Conservation (phyloP, 257 asterid species). For the Primulina eburnea region DNA sequence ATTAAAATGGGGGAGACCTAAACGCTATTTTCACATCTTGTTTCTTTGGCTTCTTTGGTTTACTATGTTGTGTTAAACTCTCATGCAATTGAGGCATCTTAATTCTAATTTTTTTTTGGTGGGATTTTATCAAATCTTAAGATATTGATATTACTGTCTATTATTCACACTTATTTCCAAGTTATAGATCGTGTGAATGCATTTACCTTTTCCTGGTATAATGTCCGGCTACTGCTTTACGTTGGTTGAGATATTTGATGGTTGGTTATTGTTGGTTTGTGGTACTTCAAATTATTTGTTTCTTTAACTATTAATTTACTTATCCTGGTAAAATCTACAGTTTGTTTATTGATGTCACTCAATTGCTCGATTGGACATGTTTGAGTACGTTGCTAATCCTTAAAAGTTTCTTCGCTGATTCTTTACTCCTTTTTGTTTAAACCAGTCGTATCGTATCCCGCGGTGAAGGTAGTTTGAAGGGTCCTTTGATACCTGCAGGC, state of each 20-base stretch:
- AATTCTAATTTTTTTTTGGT: constrained; percentile 1
- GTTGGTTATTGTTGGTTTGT: constrained; percentile 16
- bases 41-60: constrained; percentile 1
- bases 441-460: constrained; percentile 23
- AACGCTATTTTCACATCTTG: constrained; percentile 10
- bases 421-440: constrained; percentile 13
- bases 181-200: constrained; percentile 4
- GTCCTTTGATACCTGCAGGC: constrained; percentile 18
- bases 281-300: constrained; percentile 25
- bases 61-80: neutral
- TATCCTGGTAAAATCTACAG: neutral
- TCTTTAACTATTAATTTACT: constrained; percentile 9
- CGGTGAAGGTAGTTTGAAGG: constrained; percentile 4
- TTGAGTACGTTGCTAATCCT: neutral
- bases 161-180: constrained; percentile 3
- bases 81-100: constrained; percentile 15
- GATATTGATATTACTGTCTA: neutral
- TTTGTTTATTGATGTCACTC: neutral
- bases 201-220: constrained; percentile 3
- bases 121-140: constrained; percentile 7
- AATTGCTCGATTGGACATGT: constrained; percentile 11
- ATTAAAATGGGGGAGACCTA: constrained; percentile 33
- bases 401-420: neutral
- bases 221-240: constrained; percentile 14
- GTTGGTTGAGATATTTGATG: constrained; percentile 16